These are phyloP conservation scores for Piper longum DNA, from an alignment of 164 flowering plant genomes.

Conservation along the genomic window DNA sequence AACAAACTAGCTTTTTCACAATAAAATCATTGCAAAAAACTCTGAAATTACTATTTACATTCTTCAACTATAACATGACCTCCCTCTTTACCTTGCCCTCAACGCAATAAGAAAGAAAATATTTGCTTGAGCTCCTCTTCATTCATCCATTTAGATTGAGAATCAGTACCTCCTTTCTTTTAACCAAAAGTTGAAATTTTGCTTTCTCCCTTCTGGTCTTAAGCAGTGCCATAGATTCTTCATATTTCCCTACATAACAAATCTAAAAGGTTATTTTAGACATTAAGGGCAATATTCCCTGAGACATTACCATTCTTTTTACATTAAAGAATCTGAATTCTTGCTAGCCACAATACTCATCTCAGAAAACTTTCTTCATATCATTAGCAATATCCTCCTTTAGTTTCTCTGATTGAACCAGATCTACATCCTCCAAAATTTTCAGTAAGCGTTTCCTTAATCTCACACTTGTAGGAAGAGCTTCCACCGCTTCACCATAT, in stretches of 20 bases:
- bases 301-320: conserved; percentile 10
- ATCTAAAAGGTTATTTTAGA: conserved; percentile 49
- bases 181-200: too few species aligned
- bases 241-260: not conserved
- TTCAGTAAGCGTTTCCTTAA: conserved; percentile 55
- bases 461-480: conserved; percentile 51
- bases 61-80: too few species aligned
- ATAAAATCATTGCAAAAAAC: too few species aligned
- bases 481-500: conserved; percentile 49
- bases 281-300: conserved; percentile 9
- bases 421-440: conserved; percentile 42
- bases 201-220: too few species aligned
- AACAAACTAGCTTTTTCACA: too few species aligned
- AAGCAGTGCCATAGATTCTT: too few species aligned
- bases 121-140: too few species aligned
- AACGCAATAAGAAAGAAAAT: too few species aligned
- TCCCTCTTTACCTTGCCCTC: too few species aligned
- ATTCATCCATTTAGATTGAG: too few species aligned
- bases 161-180: too few species aligned
- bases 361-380: conserved; percentile 60
- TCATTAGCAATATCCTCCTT: conserved; percentile 38
- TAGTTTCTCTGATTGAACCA: conserved; percentile 54
- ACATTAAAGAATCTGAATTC: conserved; percentile 19
- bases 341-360: conserved; percentile 83
- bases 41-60: too few species aligned